A percentile compares a stretch with the other conserved stretches of the same genome.
Evolutionary conservation across 148 eudicot genomes (phyloP).

Genomic region (Amaranthus hypochondriacus): DNA sequence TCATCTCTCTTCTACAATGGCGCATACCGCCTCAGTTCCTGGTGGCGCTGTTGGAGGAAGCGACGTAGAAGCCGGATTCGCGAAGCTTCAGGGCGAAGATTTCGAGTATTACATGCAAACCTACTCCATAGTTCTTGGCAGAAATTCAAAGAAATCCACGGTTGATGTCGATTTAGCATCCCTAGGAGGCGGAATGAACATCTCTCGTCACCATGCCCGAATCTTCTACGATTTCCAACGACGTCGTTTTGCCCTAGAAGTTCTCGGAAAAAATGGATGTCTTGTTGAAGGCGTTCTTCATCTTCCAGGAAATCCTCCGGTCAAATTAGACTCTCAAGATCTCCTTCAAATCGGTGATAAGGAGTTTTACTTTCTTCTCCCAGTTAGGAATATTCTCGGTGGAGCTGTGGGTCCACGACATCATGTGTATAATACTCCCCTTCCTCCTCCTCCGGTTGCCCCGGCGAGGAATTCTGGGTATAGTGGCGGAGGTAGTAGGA

Average conservation of each 20-base stretch:
- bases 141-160: constrained; percentile 78
- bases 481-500: constrained; percentile 28
- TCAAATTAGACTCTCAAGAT: constrained; percentile 85
- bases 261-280: constrained; percentile 93
- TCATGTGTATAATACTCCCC: constrained; percentile 20
- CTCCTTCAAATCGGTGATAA: constrained; percentile 86
- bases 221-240: constrained; percentile 95
- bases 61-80: constrained; percentile 94
- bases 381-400: constrained; percentile 64
- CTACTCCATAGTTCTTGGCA: constrained; percentile 81
- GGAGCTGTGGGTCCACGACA: constrained; percentile 47
- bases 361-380: constrained; percentile 82
- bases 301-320: constrained; percentile 73
- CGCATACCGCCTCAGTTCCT: constrained; percentile 10
- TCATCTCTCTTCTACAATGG: constrained; percentile 3
- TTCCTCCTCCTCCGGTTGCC: constrained; percentile 20
- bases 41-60: constrained; percentile 20
- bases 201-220: constrained; percentile 94
- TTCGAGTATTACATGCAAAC: constrained; percentile 99
- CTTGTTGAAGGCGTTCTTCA: constrained; percentile 85
- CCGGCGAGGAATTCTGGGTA: constrained; percentile 21
- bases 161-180: constrained; percentile 93
- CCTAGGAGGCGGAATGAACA: constrained; percentile 96
- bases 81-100: constrained; percentile 93
- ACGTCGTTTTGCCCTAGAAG: constrained; percentile 86